These are phyloP conservation scores for Cryphonectria japonica DNA, from an alignment of 2,329 filamentous ascomycete genomes.

Conservation along the genomic window DNA sequence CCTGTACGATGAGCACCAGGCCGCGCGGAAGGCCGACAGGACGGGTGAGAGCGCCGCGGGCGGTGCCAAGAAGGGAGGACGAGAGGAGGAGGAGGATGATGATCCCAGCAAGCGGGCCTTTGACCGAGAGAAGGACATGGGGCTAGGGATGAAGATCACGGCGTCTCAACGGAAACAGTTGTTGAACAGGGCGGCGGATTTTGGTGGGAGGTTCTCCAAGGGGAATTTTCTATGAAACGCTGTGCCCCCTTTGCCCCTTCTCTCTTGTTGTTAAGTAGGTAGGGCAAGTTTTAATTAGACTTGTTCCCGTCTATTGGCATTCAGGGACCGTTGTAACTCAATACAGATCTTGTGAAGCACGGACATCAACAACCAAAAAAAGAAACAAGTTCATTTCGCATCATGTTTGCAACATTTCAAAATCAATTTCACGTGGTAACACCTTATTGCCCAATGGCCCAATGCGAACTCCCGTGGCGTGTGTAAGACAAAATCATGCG, in stretches of 20 bases:
- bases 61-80: constrained; percentile 41
- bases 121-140: constrained; percentile 94
- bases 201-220: constrained; percentile 79
- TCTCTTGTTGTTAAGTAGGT: background rate
- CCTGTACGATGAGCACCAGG: constrained; percentile 62
- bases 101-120: constrained; percentile 90
- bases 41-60: constrained; percentile 24
- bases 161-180: constrained; percentile 76
- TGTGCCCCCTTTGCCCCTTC: no score
- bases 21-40: constrained; percentile 38
- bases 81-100: constrained; percentile 70
- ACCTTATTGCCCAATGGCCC: constrained; percentile 13
- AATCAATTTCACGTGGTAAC: constrained; percentile 1
- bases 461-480: background rate
- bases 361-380: background rate
- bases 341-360: background rate
- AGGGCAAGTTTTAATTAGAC: background rate
- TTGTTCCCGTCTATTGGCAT: background rate
- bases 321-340: background rate
- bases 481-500: constrained; percentile 18
- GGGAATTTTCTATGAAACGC: constrained; percentile 62
- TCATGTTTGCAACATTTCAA: constrained; percentile 5
- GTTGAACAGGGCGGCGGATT: constrained; percentile 77
- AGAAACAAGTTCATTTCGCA: background rate
- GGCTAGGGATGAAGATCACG: constrained; percentile 71